These are phyloP conservation scores for Prillingera fragicola DNA, from an alignment of 1,284 basidiomycete species.

Conservation along the genomic window DNA sequence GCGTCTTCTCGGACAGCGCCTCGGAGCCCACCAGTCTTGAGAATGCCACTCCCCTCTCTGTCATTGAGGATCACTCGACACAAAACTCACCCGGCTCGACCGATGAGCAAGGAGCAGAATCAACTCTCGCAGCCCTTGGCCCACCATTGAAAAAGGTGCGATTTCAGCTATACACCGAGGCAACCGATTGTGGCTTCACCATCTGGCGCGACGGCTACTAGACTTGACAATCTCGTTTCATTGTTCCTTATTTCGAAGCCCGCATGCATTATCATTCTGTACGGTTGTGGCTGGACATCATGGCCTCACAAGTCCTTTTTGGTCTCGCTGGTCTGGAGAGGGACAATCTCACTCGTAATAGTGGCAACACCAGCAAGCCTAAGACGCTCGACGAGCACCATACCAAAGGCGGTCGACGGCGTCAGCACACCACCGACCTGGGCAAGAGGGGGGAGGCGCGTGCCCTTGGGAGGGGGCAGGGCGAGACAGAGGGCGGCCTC, in stretches of 20 bases:
- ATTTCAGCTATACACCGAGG: constrained; percentile 17
- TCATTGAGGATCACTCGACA: too few relatives aligned
- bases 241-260: not conserved
- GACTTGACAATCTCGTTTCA: constrained; percentile 2
- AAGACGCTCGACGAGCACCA: constrained; percentile 62
- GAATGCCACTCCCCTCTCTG: too few relatives aligned
- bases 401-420: constrained; percentile 68
- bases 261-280: not conserved
- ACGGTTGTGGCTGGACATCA: not conserved
- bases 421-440: constrained; percentile 70
- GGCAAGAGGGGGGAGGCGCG: constrained; percentile 55
- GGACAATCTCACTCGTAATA: constrained; percentile 23
- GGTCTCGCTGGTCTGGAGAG: not conserved
- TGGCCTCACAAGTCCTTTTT: constrained; percentile 1
- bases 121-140: too few relatives aligned
- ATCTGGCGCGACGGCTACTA: constrained; percentile 35
- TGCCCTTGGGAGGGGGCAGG: constrained; percentile 50
- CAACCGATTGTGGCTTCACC: constrained; percentile 25
- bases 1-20: too few relatives aligned
- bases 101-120: too few relatives aligned
- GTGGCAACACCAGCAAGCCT: constrained; percentile 23
- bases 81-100: too few relatives aligned
- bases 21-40: too few relatives aligned
- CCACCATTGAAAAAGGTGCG: constrained; percentile 15
- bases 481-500: constrained; percentile 68